Evolutionary conservation across 495 filamentous ascomycete genomes (phyloP).

Genomic region (Talaromyces adpressus): DNA sequence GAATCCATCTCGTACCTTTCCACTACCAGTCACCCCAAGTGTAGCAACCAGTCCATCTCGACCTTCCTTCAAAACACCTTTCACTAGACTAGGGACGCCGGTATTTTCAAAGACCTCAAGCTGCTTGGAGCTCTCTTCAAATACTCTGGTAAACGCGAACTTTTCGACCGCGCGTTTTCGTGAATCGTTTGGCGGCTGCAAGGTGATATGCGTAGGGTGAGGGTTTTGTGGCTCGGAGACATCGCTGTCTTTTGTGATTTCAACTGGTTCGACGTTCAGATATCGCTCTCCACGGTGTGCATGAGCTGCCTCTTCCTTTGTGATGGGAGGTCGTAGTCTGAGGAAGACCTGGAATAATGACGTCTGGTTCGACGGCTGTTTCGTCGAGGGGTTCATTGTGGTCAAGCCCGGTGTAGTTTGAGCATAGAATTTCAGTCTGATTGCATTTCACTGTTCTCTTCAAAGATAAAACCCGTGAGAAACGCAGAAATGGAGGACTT

Average conservation of each 20-base stretch:
- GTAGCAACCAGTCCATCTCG: constrained; percentile 89
- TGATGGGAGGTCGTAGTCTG: constrained; percentile 69
- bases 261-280: constrained; percentile 62
- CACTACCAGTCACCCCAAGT: constrained; percentile 89
- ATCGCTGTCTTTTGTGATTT: constrained; percentile 12
- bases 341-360: constrained; percentile 90
- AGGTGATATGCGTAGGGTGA: constrained; percentile 71
- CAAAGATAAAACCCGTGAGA: background rate
- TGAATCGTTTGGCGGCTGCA: constrained; percentile 73
- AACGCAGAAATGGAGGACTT: background rate
- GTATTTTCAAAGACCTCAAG: constrained; percentile 83
- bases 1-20: constrained; percentile 60
- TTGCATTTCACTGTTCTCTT: background rate
- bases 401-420: background rate
- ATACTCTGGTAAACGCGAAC: constrained; percentile 91
- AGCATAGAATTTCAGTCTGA: background rate
- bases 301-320: constrained; percentile 22
- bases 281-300: constrained; percentile 55
- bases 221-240: constrained; percentile 26
- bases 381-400: constrained; percentile 30
- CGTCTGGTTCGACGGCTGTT: constrained; percentile 33
- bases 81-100: constrained; percentile 64
- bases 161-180: constrained; percentile 83
- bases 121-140: constrained; percentile 77
- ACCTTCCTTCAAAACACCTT: constrained; percentile 71